These are phyloP conservation scores for Lagenidium giganteum DNA, from an alignment of 352 stramenopile species.

Conservation along the genomic window DNA sequence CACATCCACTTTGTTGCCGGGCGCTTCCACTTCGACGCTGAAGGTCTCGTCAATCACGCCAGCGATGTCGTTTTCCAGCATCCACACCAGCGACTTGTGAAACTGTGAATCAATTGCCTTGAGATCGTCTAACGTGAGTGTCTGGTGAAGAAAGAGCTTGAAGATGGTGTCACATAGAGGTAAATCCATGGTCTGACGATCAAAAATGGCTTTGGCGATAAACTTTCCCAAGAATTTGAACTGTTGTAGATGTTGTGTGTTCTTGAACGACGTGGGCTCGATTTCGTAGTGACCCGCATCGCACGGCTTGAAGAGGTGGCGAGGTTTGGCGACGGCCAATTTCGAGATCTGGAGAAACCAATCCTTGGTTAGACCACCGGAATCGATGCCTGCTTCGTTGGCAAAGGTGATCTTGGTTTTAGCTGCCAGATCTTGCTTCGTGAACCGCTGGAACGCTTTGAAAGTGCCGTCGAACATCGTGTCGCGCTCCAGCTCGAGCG, in stretches of 20 bases:
- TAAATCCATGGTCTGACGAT: constrained; percentile 66
- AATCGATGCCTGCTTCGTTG: constrained; percentile 77
- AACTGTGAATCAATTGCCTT: constrained; percentile 59
- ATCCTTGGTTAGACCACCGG: constrained; percentile 76
- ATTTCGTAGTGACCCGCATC: constrained; percentile 37
- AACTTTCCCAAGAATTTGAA: constrained; percentile 68
- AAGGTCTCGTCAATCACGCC: constrained; percentile 77
- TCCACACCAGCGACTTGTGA: constrained; percentile 68
- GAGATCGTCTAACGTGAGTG: constrained; percentile 39
- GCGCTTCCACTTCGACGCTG: constrained; percentile 46
- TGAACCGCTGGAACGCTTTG: constrained; percentile 30
- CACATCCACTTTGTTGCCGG: not conserved
- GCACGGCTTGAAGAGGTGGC: constrained; percentile 32
- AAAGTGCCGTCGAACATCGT: constrained; percentile 59
- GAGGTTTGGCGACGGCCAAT: constrained; percentile 23
- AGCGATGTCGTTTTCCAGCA: constrained; percentile 65
- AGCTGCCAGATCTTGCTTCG: constrained; percentile 31
- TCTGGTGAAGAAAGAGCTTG: constrained; percentile 52
- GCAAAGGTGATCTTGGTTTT: constrained; percentile 73
- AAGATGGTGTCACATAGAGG: constrained; percentile 56
- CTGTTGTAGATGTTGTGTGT: constrained; percentile 27
- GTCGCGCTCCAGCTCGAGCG: constrained; percentile 38
- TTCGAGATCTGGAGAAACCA: constrained; percentile 71
- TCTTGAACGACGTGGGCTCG: constrained; percentile 22
- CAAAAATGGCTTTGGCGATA: constrained; percentile 75